These are phyloP conservation scores for Lasiosphaeris hirsuta DNA, from an alignment of 495 filamentous ascomycete species.

Conservation along the genomic window DNA sequence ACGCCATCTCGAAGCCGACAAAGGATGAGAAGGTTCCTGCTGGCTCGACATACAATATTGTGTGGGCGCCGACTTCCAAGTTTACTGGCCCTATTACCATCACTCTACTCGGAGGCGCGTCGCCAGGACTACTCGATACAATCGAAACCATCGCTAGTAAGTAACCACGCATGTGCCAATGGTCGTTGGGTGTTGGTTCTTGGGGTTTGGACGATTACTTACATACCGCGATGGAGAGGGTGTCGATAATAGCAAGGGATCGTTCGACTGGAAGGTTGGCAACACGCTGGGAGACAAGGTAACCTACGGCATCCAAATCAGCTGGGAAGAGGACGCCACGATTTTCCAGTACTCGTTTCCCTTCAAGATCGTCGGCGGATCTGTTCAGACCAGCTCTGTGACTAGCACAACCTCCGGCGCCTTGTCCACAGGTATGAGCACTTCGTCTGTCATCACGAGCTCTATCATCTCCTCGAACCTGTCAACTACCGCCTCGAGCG, in stretches of 20 bases:
- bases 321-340: slow-evolving; percentile 27
- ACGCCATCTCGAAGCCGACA: slow-evolving; percentile 36
- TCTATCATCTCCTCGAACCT: slow-evolving; percentile 12
- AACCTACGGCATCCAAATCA: slow-evolving; percentile 46
- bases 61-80: slow-evolving; percentile 27
- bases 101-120: slow-evolving; percentile 39
- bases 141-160: slow-evolving; percentile 38
- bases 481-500: background rate
- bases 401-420: slow-evolving; percentile 7
- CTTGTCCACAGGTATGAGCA: slow-evolving; percentile 11
- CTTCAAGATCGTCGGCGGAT: slow-evolving; percentile 40
- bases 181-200: background rate
- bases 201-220: slow-evolving; percentile 7
- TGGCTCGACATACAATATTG: slow-evolving; percentile 36
- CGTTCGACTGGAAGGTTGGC: slow-evolving; percentile 40
- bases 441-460: slow-evolving; percentile 13
- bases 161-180: slow-evolving; percentile 16
- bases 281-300: slow-evolving; percentile 32
- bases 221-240: slow-evolving; percentile 21
- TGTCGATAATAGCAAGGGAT: slow-evolving; percentile 28
- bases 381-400: background rate
- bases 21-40: slow-evolving; percentile 35
- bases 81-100: slow-evolving; percentile 36
- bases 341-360: slow-evolving; percentile 51
- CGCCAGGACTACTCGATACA: slow-evolving; percentile 23